Evolutionary conservation across 2,329 filamentous ascomycete genomes (phyloP), one percentile per base, ranked within the genome.

Genomic region (Sporothrix pseudoabietina): DNA sequence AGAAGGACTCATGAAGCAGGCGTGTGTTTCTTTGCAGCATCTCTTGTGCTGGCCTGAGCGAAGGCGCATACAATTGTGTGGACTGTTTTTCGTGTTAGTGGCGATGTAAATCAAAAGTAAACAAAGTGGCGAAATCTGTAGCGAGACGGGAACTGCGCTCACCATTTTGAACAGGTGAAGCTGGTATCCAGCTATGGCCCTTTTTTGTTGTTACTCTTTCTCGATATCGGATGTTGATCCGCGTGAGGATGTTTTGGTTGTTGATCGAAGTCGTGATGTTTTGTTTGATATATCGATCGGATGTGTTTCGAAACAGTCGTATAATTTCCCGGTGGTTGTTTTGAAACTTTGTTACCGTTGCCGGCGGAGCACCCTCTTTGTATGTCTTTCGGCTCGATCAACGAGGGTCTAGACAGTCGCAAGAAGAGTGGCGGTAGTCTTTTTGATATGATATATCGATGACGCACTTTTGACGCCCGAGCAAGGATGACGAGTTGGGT

Each of bases 1-100:
- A 91, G 79, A 92, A 89, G 22, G 88, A 82, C 81, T 89, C 87
- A 76, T 86, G 84, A 35, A 83, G 79, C 66, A 82, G 80, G 32
- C 69, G 19, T 3, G 74, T 19, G 72, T 82, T 78, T 79, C 85
- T 87, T 77, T 88, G 84, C 76, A 82, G 82, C 87, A 88, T 87
- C 79, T 87, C 85, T 74, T 83, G 78, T 82, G 82, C 73, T 78
- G 82, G 79, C 78, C 82, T 78, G 77, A 81, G 75, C 10, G 61
- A 66, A 9, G 72, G 14, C 70, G 69, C 74, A 68, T 61, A 59
- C 22, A 65, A 57, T 10, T 76, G 80, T 78, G 72, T 49, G 52
- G 72, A 61, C n/a, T 59, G 39, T 30, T 44, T 4, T 19, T 26
- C 26, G 71, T 72, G 71, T 72, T 72, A 72, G 71, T 41, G 59